Base-by-base conservation (phyloP, 1,284 basidiomycete species). In the Naganishia cerealis region DNA sequence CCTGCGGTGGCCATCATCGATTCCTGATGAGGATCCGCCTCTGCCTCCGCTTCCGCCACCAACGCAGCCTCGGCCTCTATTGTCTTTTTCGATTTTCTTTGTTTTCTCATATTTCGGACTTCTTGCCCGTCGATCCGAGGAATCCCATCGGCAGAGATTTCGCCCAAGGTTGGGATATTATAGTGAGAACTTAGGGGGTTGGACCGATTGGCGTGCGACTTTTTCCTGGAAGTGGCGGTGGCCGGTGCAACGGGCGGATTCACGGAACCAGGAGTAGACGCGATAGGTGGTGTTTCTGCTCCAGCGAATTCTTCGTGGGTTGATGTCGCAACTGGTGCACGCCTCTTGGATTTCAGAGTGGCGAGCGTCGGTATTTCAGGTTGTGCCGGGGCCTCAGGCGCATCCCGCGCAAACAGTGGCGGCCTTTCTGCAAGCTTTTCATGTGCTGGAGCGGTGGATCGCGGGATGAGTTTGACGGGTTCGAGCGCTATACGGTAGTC, bases 401-500 rank as follows among this genome's bases (percentile, higher is more conserved):
- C 61, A 29, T 63, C 61, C 26, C 61, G 61, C 6, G 61, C 61
- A 54, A 63, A 63, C 50, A 63, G 42, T n/a, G 61, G 36, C 21
- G 61, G 61, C 26, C 61, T 36, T 42, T 53, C 50, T 21, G 6
- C 21, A 18, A 50, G 9, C 39, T 54, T 57, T 21, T 57, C 8
- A 1, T 21, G 3, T 8, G 26, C 38, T 10, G 57, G 42, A 26
- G 56, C 57, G 3, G 52, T 39, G 10, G 53, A 24, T n/a, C 63
- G 58, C 8, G 53, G 26, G 29, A 57, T 38, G 0, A 68, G 54
- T 43, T 62, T 56, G 52, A 70, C 62, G 13, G 66, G 65, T 50
- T 62, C 66, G 39, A 67, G 65, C 18, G 59, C 29, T 50, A 70
- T 67, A 40, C 69, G 42, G n/a, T 56, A 55, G n/a, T 50, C 16